Evolutionary conservation across 495 filamentous ascomycete species (phyloP).

Genomic region (Penicillium ucsense): DNA sequence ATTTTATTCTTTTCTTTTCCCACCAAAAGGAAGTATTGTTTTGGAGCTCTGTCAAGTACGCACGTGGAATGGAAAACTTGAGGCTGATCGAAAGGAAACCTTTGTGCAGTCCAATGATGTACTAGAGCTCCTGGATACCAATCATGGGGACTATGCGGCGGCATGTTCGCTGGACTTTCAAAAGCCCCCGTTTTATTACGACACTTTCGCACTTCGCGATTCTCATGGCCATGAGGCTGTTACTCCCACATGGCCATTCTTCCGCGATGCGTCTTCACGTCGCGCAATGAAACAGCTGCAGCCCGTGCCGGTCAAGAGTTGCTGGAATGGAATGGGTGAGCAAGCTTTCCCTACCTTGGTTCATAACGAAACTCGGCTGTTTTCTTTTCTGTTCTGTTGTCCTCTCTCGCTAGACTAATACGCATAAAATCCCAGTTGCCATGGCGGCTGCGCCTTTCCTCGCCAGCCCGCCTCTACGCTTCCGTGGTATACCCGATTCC

Average conservation of each 20-base stretch:
- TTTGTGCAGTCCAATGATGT: slow-evolving; percentile 49
- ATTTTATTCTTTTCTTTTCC: too few relatives aligned
- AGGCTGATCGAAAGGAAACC: not conserved
- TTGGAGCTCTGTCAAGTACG: too few relatives aligned
- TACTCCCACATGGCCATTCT: slow-evolving; percentile 70
- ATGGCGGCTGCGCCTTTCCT: slow-evolving; percentile 53
- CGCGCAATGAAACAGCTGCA: slow-evolving; percentile 42
- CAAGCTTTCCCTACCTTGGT: too few relatives aligned
- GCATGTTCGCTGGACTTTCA: slow-evolving; percentile 75
- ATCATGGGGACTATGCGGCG: slow-evolving; percentile 63
- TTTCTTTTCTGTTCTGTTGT: too few relatives aligned
- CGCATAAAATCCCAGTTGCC: slow-evolving; percentile 26
- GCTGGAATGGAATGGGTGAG: slow-evolving; percentile 73
- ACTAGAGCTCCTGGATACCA: slow-evolving; percentile 59
- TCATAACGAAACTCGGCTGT: too few relatives aligned
- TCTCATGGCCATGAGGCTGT: slow-evolving; percentile 48
- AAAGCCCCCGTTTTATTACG: slow-evolving; percentile 61
- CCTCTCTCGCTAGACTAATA: not conserved
- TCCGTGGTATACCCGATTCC: slow-evolving; percentile 61
- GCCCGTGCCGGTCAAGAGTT: slow-evolving; percentile 62
- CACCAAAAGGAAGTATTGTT: too few relatives aligned
- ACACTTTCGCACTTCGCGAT: slow-evolving; percentile 80
- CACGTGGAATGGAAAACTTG: not conserved
- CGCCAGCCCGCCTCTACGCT: slow-evolving; percentile 36
- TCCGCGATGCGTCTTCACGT: slow-evolving; percentile 50